phyloP scores from a whole-genome alignment of 306 rosid species.

The Gastrolobium villosum region DNA sequence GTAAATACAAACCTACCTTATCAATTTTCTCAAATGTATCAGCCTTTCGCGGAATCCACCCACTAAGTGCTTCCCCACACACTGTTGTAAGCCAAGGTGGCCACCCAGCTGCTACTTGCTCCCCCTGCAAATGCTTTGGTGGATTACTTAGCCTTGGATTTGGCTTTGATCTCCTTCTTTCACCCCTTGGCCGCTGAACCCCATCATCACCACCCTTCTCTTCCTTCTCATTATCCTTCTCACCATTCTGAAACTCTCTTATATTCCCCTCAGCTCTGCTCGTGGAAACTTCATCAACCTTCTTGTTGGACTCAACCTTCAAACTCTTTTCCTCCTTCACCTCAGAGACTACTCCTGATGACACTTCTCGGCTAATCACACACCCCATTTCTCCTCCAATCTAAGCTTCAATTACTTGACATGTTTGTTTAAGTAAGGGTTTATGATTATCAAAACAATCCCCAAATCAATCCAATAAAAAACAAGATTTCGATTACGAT shows the following conservation, averaged over 20 bases:
- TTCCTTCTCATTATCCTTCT: too few relatives aligned
- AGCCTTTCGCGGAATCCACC: slow-evolving; percentile 92
- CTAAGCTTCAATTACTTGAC: slow-evolving; percentile 73
- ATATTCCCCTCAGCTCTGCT: slow-evolving; percentile 51
- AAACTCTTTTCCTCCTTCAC: slow-evolving; percentile 66
- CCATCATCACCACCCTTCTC: slow-evolving; percentile 58
- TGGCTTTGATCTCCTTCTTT: slow-evolving; percentile 80
- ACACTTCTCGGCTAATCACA: slow-evolving; percentile 75
- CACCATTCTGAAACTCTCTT: slow-evolving; percentile 63
- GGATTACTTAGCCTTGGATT: slow-evolving; percentile 77
- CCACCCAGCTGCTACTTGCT: slow-evolving; percentile 92
- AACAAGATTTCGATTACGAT: neutral
- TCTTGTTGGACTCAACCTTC: slow-evolving; percentile 61
- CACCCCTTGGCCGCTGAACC: slow-evolving; percentile 59
- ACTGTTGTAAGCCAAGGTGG: slow-evolving; percentile 92
- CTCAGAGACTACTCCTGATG: slow-evolving; percentile 70
- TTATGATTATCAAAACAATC: slow-evolving; percentile 42
- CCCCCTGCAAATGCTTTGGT: slow-evolving; percentile 75
- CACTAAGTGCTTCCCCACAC: slow-evolving; percentile 91
- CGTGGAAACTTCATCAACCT: slow-evolving; percentile 67
- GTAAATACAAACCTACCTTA: slow-evolving; percentile 63
- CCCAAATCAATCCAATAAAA: slow-evolving; percentile 51
- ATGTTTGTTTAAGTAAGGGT: slow-evolving; percentile 42
- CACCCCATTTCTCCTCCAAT: slow-evolving; percentile 85
- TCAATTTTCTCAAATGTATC: slow-evolving; percentile 96